A percentile compares a stretch with the other conserved stretches of the same genome.
Evolutionary conservation across 176 grass and related monocot species (phyloP).

Genomic region (Juncus inflexus): DNA sequence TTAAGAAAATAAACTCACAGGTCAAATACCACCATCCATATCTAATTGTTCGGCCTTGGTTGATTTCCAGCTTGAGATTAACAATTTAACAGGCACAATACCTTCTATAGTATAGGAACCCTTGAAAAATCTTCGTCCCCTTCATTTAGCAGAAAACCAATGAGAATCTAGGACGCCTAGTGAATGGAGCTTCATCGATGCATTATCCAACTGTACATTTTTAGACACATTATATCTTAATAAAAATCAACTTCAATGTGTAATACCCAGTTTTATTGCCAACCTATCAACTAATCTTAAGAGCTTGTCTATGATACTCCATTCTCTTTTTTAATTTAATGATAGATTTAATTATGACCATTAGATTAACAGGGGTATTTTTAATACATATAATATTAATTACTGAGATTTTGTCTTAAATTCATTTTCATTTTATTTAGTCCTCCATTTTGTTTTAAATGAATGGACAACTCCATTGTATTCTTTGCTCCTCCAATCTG

Average conservation of each 20-base stretch:
- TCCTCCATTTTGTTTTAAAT: no score
- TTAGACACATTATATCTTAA: not conserved
- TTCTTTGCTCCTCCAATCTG: no score
- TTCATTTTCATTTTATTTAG: no score
- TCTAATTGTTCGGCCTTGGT: conserved; percentile 21
- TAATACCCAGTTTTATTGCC: conserved; percentile 23
- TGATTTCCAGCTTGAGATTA: not conserved
- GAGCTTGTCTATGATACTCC: no score
- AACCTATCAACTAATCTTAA: conserved; percentile 37
- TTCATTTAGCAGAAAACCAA: conserved; percentile 5
- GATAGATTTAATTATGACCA: no score
- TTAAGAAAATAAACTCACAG: conserved; percentile 12
- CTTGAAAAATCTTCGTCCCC: conserved; percentile 4
- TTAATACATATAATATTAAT: no score
- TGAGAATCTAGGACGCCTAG: not conserved
- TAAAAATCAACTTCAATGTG: conserved; percentile 28
- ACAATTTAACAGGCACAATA: conserved; percentile 32
- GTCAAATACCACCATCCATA: conserved; percentile 28
- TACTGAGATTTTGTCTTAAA: no score
- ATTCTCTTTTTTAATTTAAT: no score
- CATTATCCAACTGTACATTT: conserved; percentile 25
- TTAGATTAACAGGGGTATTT: no score
- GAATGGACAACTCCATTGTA: no score
- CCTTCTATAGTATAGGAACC: conserved; percentile 26
- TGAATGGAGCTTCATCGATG: conserved; percentile 33